These are phyloP conservation scores for Rosa multiflora DNA, from an alignment of 306 rosid genomes.

Conservation along the genomic window DNA sequence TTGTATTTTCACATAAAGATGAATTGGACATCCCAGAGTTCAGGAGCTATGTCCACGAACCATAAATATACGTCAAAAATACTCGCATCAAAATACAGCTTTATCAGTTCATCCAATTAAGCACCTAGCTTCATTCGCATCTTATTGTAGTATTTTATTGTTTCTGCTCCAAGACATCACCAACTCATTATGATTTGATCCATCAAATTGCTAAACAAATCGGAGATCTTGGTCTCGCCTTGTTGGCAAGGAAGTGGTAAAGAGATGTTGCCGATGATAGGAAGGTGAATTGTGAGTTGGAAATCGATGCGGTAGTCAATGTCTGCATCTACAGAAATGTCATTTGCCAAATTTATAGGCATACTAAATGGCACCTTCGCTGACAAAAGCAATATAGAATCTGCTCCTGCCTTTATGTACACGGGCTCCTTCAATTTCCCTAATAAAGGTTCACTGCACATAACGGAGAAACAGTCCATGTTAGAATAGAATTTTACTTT, in stretches of 20 bases:
- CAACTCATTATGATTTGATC: background rate
- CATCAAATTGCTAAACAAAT: conserved; percentile 4
- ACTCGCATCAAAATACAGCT: no score
- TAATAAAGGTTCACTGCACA: conserved; percentile 6
- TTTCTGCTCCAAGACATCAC: background rate
- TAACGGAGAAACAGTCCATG: background rate
- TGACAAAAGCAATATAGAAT: background rate
- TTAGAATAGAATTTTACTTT: background rate
- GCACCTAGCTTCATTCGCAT: background rate
- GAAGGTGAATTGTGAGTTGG: conserved; percentile 5
- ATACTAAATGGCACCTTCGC: conserved; percentile 5
- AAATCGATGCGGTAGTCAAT: conserved; percentile 9
- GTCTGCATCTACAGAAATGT: background rate
- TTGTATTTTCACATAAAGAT: no score
- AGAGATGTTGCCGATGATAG: background rate
- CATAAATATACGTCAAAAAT: no score
- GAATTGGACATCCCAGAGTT: background rate
- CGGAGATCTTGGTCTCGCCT: conserved; percentile 9
- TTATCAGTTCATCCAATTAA: background rate
- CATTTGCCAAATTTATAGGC: conserved; percentile 6
- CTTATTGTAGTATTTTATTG: background rate
- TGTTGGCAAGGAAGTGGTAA: conserved; percentile 15
- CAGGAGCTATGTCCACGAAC: background rate
- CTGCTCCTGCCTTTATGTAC: background rate
- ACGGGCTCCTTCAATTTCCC: conserved; percentile 6